Base-by-base conservation (phyloP, 371 early-diverging fungal species). In the Mucor lusitanicus region DNA sequence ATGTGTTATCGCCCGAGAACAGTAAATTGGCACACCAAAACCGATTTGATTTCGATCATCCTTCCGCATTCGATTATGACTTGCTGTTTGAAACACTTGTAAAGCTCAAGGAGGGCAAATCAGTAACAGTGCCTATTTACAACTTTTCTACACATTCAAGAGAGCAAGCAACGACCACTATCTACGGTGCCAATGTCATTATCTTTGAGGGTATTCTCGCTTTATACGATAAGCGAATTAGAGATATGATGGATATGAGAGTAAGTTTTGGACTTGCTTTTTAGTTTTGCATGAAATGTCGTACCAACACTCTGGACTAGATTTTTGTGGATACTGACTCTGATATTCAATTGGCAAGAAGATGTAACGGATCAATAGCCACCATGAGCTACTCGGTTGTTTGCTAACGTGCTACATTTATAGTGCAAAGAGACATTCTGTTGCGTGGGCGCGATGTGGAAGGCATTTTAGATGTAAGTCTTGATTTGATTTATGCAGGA, bases 171-270 rank as follows among this genome's bases (percentile, higher is more conserved):
- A 79, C 85, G 2, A 87, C 84, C 50, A 83, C 90, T 2, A 83
- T 96, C 19, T 95, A 96, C 74, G 96, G 96, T 53, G 97, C 96
- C 25, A 95, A 94, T 63, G 94, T 97, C 5, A 83, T 97, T 44
- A 93, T 96, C 46, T 95, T 95, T 78, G 96, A 97, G 71, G 97
- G 97, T 50, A 96, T 96, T 61, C 91, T 95, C 80, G 95, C 93
- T 4, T 80, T 96, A 35, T 93, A 94, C 71, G 95, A 95, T 71
- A 85, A 89, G 33, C 78, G 78, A 44, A 89, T 96, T 33, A 80
- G 91, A 40, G 86, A 90, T 28, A 77, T 95, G 76, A 92, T 97
- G 95, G 95, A 97, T 77, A 75, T 97, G 67, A 95, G 92, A 90
- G 88, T 91, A 81, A 58, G 37, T 37, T 0, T 37, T 37, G 59